phyloP scores from a whole-genome alignment of 2,329 filamentous ascomycete species.

The Corynespora cassiicola region DNA sequence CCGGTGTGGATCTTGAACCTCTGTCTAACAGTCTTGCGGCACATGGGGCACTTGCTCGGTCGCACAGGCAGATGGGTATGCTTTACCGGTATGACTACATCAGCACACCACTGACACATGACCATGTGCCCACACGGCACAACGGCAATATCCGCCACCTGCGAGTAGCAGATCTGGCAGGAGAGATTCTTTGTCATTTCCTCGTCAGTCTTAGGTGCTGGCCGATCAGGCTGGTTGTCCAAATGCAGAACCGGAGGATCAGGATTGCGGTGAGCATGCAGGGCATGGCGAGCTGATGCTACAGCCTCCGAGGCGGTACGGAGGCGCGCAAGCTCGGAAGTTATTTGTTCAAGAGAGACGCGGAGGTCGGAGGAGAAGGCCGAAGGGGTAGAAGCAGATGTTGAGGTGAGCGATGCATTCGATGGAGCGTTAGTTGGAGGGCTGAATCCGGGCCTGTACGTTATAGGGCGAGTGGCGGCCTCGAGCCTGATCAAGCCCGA shows the following conservation, averaged over 20 bases:
- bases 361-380: slow-evolving; percentile 19
- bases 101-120: slow-evolving; percentile 63
- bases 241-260: slow-evolving; percentile 41
- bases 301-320: slow-evolving; percentile 23
- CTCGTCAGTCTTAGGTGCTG: slow-evolving; percentile 54
- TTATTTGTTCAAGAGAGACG: slow-evolving; percentile 23
- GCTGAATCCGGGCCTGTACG: no score
- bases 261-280: slow-evolving; percentile 17
- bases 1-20: slow-evolving; percentile 47
- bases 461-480: neutral
- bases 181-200: slow-evolving; percentile 59
- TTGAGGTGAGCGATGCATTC: slow-evolving; percentile 5
- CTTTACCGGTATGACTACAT: slow-evolving; percentile 55
- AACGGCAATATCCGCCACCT: slow-evolving; percentile 59
- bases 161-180: slow-evolving; percentile 61
- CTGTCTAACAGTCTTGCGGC: slow-evolving; percentile 54
- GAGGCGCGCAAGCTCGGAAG: slow-evolving; percentile 22
- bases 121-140: slow-evolving; percentile 62
- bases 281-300: slow-evolving; percentile 17
- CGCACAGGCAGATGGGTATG: slow-evolving; percentile 49
- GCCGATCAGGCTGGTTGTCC: slow-evolving; percentile 55
- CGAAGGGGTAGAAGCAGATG: slow-evolving; percentile 1
- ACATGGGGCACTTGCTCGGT: slow-evolving; percentile 53
- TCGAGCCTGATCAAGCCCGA: no score
- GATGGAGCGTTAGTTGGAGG: slow-evolving; percentile 1